Evolutionary conservation across 1,284 basidiomycete genomes (phyloP).

Genomic region (Leccinum laetum): DNA sequence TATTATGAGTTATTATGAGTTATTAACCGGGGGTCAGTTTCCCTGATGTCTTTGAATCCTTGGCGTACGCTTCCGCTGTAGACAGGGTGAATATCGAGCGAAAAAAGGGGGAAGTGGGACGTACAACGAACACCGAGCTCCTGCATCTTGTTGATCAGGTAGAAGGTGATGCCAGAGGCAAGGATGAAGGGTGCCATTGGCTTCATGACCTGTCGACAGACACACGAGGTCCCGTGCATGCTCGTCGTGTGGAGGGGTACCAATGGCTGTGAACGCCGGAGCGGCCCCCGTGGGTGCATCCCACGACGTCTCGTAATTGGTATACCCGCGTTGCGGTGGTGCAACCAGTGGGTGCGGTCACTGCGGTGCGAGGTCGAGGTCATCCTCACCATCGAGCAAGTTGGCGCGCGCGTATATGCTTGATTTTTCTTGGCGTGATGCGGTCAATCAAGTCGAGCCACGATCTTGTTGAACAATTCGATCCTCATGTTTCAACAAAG

Average conservation of each 20-base stretch:
- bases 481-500: background rate
- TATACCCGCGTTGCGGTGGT: constrained; percentile 26
- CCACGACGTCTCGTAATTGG: constrained; percentile 32
- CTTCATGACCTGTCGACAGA: too few species aligned
- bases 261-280: background rate
- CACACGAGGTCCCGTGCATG: constrained; percentile 19
- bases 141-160: too few species aligned
- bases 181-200: too few species aligned
- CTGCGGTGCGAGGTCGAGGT: constrained; percentile 26
- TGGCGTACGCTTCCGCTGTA: too few species aligned
- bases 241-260: constrained; percentile 34
- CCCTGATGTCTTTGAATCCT: too few species aligned
- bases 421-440: constrained; percentile 32
- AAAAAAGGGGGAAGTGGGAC: too few species aligned
- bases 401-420: constrained; percentile 36
- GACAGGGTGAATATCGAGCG: too few species aligned
- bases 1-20: too few species aligned
- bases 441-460: constrained; percentile 35
- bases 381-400: constrained; percentile 47
- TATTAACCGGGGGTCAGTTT: too few species aligned
- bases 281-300: background rate
- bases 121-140: too few species aligned
- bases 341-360: constrained; percentile 8
- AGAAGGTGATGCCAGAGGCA: too few species aligned
- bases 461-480: background rate